Percentiles rank a stretch among this genome's conserved stretches.
phyloP scores from a whole-genome alignment of 106 monocot genomes.

The Dioscorea dumetorum region DNA sequence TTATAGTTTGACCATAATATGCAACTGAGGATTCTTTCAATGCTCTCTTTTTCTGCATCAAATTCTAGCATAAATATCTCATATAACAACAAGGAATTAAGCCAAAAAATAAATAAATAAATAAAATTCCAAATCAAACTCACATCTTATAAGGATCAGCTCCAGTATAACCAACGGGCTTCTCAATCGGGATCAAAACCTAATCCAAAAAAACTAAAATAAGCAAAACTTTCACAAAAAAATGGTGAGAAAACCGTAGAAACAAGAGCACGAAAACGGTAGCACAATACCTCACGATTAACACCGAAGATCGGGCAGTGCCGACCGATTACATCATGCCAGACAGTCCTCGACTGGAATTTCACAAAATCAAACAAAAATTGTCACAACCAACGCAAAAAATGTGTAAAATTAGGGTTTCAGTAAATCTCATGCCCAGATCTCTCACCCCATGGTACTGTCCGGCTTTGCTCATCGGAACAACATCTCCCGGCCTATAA shows the following conservation, averaged over 20 bases:
- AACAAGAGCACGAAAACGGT: not conserved
- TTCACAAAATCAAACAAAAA: not conserved
- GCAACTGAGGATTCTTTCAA: no score
- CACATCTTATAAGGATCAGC: constrained; percentile 97
- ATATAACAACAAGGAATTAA: no score
- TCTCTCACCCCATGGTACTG: constrained; percentile 85
- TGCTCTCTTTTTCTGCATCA: no score
- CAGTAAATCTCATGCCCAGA: constrained; percentile 21
- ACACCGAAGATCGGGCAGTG: constrained; percentile 91
- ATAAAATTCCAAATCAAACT: constrained; percentile 1
- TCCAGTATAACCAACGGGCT: constrained; percentile 83
- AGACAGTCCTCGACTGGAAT: constrained; percentile 75
- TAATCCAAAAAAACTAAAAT: constrained; percentile 8
- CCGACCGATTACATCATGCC: constrained; percentile 83
- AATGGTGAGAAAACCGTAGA: not conserved
- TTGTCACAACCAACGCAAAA: not conserved
- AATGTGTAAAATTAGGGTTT: constrained; percentile 3
- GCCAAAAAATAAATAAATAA: no score
- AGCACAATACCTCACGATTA: constrained; percentile 66
- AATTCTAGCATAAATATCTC: no score
- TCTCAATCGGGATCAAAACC: constrained; percentile 80
- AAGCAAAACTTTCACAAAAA: not conserved
- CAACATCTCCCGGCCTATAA: constrained; percentile 87
- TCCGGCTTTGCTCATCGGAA: constrained; percentile 74
- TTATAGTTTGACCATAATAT: no score